Percentiles rank a stretch among this genome's conserved stretches.
Evolutionary conservation across 495 filamentous ascomycete genomes (phyloP).

Genomic region (Aspergillus nanangensis): DNA sequence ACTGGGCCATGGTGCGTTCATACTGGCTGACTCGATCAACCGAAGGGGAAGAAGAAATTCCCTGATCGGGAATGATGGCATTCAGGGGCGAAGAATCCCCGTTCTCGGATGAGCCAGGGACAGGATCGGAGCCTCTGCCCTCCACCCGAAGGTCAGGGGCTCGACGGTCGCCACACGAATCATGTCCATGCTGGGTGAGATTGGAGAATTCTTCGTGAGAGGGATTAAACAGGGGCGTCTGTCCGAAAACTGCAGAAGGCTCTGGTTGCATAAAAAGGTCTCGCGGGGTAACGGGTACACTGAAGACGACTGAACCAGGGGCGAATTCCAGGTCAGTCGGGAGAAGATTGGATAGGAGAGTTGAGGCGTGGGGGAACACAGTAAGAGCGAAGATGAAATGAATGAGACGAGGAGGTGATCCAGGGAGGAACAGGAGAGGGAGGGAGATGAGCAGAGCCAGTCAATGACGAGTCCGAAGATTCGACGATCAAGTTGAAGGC

Average conservation of each 20-base stretch:
- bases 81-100: constrained; percentile 32
- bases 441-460: not conserved
- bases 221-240: constrained; percentile 40
- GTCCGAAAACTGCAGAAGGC: constrained; percentile 58
- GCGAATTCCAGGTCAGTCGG: constrained; percentile 39
- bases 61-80: constrained; percentile 9
- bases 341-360: too few relatives aligned
- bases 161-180: constrained; percentile 37
- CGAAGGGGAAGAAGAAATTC: constrained; percentile 4
- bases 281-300: constrained; percentile 29
- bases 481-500: not conserved
- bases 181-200: constrained; percentile 75
- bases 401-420: not conserved
- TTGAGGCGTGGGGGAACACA: too few relatives aligned
- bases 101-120: constrained; percentile 17
- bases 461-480: not conserved
- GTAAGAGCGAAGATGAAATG: too few relatives aligned
- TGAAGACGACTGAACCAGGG: constrained; percentile 65
- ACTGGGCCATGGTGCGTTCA: constrained; percentile 55
- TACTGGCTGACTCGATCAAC: constrained; percentile 67
- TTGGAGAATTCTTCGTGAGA: constrained; percentile 31
- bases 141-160: constrained; percentile 29
- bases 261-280: constrained; percentile 88
- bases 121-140: constrained; percentile 24
- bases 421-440: not conserved